These are phyloP conservation scores for Collybiopsis luxurians DNA, from an alignment of 768 basidiomycete species.

Conservation along the genomic window DNA sequence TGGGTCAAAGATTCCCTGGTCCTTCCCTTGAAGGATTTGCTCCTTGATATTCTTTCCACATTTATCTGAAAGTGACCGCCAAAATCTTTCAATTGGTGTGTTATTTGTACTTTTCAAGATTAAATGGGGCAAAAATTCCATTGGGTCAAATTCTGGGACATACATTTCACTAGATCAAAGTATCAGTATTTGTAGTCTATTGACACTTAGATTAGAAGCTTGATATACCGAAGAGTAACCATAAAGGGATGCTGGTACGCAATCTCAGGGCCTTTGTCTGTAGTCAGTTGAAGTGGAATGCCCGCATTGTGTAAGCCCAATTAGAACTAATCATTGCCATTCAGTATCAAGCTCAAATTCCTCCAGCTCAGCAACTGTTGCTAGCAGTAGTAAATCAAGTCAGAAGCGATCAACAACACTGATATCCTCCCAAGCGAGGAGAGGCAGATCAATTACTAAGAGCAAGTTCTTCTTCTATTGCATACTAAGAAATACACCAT, in stretches of 20 bases:
- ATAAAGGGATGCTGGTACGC: conserved; percentile 1
- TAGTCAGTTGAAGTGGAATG: background rate
- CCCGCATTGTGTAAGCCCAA: too few species aligned
- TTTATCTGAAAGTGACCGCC: conserved; percentile 15
- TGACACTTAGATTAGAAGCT: background rate
- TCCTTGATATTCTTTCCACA: conserved; percentile 15
- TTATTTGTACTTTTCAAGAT: conserved; percentile 14
- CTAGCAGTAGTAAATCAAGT: too few species aligned
- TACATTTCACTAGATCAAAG: background rate
- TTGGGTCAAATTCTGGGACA: conserved; percentile 13
- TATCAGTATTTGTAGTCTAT: too few species aligned
- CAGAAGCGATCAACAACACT: too few species aligned
- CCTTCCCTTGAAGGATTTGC: conserved; percentile 9
- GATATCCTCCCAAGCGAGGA: too few species aligned
- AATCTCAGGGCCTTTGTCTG: conserved; percentile 3
- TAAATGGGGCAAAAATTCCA: conserved; percentile 10
- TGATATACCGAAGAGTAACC: background rate
- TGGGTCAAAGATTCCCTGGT: conserved; percentile 10
- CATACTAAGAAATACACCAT: too few species aligned
- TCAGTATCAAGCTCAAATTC: too few species aligned
- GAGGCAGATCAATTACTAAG: too few species aligned
- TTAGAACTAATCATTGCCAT: too few species aligned
- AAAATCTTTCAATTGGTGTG: conserved; percentile 16
- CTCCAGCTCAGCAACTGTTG: too few species aligned
- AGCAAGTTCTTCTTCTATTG: too few species aligned